phyloP scores from a whole-genome alignment of 2,329 filamentous ascomycete genomes.

The Colletotrichum sansevieriae region DNA sequence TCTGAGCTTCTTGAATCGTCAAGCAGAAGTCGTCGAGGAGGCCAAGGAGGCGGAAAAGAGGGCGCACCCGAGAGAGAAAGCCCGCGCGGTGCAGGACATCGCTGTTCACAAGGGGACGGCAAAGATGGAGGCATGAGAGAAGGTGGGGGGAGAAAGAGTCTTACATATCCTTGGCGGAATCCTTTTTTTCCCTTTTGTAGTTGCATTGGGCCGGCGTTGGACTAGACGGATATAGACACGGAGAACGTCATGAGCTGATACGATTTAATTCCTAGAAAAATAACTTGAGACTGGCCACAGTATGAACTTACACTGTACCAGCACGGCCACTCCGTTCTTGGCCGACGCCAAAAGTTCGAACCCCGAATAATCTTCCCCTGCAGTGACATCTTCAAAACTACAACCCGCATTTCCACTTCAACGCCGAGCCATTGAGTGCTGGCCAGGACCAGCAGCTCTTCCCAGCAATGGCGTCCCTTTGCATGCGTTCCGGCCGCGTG shows the following conservation, averaged over 20 bases:
- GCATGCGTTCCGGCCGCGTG: conserved; percentile 45
- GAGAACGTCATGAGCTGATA: conserved; percentile 36
- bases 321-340: conserved; percentile 22
- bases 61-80: not conserved
- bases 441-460: conserved; percentile 46
- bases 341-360: conserved; percentile 26
- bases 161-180: conserved; percentile 15
- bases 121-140: conserved; percentile 32
- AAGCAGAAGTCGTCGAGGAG: conserved; percentile 68
- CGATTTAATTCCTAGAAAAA: conserved; percentile 21
- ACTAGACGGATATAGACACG: conserved; percentile 24
- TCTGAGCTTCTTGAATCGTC: conserved; percentile 82
- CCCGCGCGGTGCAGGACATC: conserved; percentile 29
- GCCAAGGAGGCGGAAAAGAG: conserved; percentile 28
- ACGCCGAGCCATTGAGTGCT: conserved; percentile 51
- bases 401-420: conserved; percentile 23
- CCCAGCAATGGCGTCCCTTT: conserved; percentile 50
- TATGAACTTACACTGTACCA: not conserved
- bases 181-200: conserved; percentile 20
- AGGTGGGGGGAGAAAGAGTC: not conserved
- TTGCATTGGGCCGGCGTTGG: conserved; percentile 36
- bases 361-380: conserved; percentile 2
- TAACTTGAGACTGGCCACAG: conserved; percentile 16
- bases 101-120: conserved; percentile 5
- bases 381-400: conserved; percentile 25